phyloP scores from a whole-genome alignment of 2,329 filamentous ascomycete species.

The Aureobasidium musti region DNA sequence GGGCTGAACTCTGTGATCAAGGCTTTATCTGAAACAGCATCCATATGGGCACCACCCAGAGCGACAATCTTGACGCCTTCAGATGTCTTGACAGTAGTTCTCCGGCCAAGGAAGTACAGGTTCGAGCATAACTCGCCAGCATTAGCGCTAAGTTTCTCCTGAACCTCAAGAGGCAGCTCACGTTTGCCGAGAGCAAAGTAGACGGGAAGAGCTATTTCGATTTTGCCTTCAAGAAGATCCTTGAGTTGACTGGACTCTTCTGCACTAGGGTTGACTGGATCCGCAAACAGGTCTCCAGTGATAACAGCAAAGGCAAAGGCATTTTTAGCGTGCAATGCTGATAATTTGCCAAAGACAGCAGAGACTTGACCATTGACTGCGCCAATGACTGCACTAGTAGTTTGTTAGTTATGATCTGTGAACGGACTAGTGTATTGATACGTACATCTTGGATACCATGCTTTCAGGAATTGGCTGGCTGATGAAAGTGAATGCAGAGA shows the following conservation, averaged over 20 bases:
- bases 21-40: constrained; percentile 63
- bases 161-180: constrained; percentile 69
- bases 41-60: constrained; percentile 65
- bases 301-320: constrained; percentile 83
- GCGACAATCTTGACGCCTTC: constrained; percentile 87
- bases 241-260: constrained; percentile 55
- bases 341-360: constrained; percentile 75
- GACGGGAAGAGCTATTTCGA: constrained; percentile 75
- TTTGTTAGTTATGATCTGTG: not conserved
- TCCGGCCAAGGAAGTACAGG: constrained; percentile 84
- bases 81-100: constrained; percentile 82
- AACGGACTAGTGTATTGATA: not conserved
- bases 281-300: constrained; percentile 77
- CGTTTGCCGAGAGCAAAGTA: constrained; percentile 84
- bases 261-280: constrained; percentile 50
- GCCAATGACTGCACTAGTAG: constrained; percentile 72
- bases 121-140: constrained; percentile 79
- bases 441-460: constrained; percentile 61
- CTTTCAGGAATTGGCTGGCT: not conserved
- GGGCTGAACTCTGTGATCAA: constrained; percentile 47
- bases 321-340: constrained; percentile 81
- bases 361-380: constrained; percentile 77
- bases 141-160: constrained; percentile 71
- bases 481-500: not conserved
- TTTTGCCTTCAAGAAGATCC: constrained; percentile 69